These are phyloP conservation scores for Fusarium pininemorale DNA, from an alignment of 2,329 filamentous ascomycete species.

Conservation along the genomic window DNA sequence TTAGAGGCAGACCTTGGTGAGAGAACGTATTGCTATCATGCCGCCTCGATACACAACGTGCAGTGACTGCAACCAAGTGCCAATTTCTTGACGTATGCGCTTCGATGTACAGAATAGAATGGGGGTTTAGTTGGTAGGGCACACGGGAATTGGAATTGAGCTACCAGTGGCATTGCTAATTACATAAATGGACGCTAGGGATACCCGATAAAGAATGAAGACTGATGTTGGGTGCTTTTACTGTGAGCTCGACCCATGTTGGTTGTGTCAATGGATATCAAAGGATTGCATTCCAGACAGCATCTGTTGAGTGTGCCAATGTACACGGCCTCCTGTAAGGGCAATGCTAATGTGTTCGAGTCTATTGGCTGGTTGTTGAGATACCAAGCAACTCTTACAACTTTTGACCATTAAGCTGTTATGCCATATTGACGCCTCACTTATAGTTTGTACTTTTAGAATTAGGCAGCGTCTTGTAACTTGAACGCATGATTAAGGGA, in stretches of 20 bases:
- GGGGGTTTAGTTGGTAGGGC: conserved; percentile 7
- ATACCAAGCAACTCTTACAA: not conserved
- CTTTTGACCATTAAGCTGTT: not conserved
- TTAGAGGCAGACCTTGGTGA: not conserved
- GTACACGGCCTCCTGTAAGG: not conserved
- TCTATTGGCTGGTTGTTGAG: not conserved
- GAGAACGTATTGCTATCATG: not conserved
- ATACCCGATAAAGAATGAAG: conserved; percentile 31
- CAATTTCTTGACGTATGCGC: not conserved
- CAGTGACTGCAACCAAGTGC: not conserved
- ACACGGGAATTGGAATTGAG: conserved; percentile 11
- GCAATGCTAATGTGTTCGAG: not conserved
- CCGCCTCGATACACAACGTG: not conserved
- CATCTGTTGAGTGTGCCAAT: not conserved
- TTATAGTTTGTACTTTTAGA: not conserved
- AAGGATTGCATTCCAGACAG: not conserved
- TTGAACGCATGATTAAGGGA: not conserved
- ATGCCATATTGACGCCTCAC: not conserved
- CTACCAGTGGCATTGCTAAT: conserved; percentile 30
- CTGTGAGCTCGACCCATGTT: not conserved
- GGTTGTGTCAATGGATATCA: not conserved
- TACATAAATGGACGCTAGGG: conserved; percentile 30
- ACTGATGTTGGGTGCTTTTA: conserved; percentile 1
- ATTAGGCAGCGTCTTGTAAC: not conserved
- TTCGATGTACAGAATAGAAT: conserved; percentile 36